These are phyloP conservation scores for Rugiboletus extremiorientalis DNA, from an alignment of 1,284 basidiomycete genomes.

Conservation along the genomic window DNA sequence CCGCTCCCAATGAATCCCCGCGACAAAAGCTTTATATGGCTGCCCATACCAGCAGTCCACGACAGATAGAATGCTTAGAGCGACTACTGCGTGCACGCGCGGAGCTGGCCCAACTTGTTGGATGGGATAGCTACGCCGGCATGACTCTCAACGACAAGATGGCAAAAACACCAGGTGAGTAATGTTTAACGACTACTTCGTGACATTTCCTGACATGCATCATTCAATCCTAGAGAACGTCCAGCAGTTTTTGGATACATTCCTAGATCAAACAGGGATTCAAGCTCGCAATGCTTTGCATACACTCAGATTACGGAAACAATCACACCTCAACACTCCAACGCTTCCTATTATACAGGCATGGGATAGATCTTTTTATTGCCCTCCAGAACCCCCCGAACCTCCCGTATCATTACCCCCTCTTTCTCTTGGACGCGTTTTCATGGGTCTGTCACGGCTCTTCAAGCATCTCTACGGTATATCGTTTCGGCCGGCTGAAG, in stretches of 20 bases:
- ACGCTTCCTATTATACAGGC: slow-evolving; percentile 72
- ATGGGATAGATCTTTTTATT: slow-evolving; percentile 94
- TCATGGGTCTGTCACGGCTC: slow-evolving; percentile 84
- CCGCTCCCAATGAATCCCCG: slow-evolving; percentile 80
- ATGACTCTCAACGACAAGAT: slow-evolving; percentile 91
- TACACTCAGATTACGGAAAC: slow-evolving; percentile 73
- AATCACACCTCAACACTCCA: slow-evolving; percentile 56
- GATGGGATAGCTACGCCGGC: slow-evolving; percentile 79
- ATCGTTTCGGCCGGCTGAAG: slow-evolving; percentile 68
- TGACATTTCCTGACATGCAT: slow-evolving; percentile 9
- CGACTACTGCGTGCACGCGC: slow-evolving; percentile 73
- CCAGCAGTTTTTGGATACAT: slow-evolving; percentile 74
- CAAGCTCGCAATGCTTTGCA: slow-evolving; percentile 73
- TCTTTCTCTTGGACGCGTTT: slow-evolving; percentile 80
- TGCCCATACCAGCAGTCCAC: slow-evolving; percentile 65
- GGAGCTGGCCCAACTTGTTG: slow-evolving; percentile 79
- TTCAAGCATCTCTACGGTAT: slow-evolving; percentile 89
- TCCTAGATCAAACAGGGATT: slow-evolving; percentile 76
- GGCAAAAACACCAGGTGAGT: slow-evolving; percentile 83
- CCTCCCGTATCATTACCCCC: slow-evolving; percentile 69
- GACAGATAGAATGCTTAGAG: slow-evolving; percentile 75
- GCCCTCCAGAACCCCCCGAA: slow-evolving; percentile 72
- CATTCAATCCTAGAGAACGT: slow-evolving; percentile 67
- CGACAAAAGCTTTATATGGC: slow-evolving; percentile 80
- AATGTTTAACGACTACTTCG: slow-evolving; percentile 5